These are phyloP conservation scores for Macrophomina phaseolina DNA, from an alignment of 2,329 filamentous ascomycete species.

Conservation along the genomic window DNA sequence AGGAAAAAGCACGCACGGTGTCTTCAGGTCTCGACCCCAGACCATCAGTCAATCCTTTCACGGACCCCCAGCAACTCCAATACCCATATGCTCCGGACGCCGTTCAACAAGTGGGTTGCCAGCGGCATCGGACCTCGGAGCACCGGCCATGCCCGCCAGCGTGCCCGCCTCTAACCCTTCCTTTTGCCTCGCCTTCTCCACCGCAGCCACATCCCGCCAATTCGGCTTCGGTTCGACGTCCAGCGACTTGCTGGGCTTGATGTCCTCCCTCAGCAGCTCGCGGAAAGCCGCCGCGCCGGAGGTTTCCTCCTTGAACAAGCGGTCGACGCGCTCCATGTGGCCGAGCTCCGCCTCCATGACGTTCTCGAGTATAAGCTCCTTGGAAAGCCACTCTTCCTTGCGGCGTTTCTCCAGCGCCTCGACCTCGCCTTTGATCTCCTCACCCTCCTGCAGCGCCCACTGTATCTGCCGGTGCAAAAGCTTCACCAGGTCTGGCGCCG, in stretches of 20 bases:
- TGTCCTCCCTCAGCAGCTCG: conserved; percentile 45
- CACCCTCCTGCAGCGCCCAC: conserved; percentile 73
- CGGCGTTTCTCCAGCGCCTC: conserved; percentile 70
- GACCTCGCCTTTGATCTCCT: conserved; percentile 68
- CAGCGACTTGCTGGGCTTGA: conserved; percentile 27
- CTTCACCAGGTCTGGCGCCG: conserved; percentile 71
- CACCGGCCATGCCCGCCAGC: conserved; percentile 12
- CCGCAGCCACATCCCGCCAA: conserved; percentile 2
- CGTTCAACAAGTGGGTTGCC: conserved; percentile 12
- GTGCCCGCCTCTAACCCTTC: not conserved
- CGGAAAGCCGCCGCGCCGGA: conserved; percentile 36
- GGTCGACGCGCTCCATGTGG: conserved; percentile 37
- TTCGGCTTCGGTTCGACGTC: conserved; percentile 22
- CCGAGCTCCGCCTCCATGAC: conserved; percentile 72
- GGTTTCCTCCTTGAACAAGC: conserved; percentile 42
- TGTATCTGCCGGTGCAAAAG: conserved; percentile 68
- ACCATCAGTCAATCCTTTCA: not conserved
- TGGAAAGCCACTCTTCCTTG: conserved; percentile 77
- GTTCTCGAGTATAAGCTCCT: conserved; percentile 79
- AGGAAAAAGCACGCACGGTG: not conserved
- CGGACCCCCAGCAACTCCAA: conserved; percentile 7
- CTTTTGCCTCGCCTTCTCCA: conserved; percentile 12
- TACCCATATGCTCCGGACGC: conserved; percentile 10
- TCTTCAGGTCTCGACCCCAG: not conserved
- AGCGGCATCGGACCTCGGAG: conserved; percentile 7